These are phyloP conservation scores for Zymoseptoria passerinii DNA, from an alignment of 2,329 filamentous ascomycete species.

Conservation along the genomic window DNA sequence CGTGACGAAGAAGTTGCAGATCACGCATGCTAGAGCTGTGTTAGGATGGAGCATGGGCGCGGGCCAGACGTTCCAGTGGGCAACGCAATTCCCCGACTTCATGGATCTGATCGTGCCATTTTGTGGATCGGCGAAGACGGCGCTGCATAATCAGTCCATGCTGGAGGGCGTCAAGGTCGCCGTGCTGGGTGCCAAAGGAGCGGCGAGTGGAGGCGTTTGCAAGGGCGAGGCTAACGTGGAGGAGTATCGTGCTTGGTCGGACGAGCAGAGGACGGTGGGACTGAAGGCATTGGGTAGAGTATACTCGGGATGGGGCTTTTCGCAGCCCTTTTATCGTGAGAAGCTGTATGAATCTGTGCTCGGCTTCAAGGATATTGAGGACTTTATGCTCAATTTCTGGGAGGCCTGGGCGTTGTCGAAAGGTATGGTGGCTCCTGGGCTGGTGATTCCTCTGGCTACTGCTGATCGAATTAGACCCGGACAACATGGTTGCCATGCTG, in stretches of 20 bases:
- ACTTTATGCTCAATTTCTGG: conserved; percentile 70
- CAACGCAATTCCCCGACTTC: conserved; percentile 41
- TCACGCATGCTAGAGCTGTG: conserved; percentile 54
- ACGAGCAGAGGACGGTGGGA: conserved; percentile 46
- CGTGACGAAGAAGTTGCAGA: conserved; percentile 53
- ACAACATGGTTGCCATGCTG: conserved; percentile 67
- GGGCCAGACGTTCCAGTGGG: conserved; percentile 47
- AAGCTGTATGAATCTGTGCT: conserved; percentile 57
- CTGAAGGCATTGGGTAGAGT: conserved; percentile 59
- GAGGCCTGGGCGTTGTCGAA: conserved; percentile 65
- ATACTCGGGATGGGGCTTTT: conserved; percentile 76
- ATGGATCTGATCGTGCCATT: conserved; percentile 59
- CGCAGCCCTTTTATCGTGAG: conserved; percentile 68
- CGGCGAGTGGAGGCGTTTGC: conserved; percentile 44
- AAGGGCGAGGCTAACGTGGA: conserved; percentile 38
- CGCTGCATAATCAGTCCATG: conserved; percentile 60
- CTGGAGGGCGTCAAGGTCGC: conserved; percentile 56
- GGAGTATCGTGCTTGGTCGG: conserved; percentile 24
- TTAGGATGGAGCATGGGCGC: conserved; percentile 38
- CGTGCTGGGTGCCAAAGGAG: conserved; percentile 50
- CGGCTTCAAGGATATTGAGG: conserved; percentile 60
- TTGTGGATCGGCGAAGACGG: conserved; percentile 57
- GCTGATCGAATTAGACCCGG: conserved; percentile 47
- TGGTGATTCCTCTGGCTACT: neutral
- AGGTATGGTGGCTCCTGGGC: conserved; percentile 29